Conservation (phyloP, 345 rosid genomes). For the Orychophragmus violaceus region DNA sequence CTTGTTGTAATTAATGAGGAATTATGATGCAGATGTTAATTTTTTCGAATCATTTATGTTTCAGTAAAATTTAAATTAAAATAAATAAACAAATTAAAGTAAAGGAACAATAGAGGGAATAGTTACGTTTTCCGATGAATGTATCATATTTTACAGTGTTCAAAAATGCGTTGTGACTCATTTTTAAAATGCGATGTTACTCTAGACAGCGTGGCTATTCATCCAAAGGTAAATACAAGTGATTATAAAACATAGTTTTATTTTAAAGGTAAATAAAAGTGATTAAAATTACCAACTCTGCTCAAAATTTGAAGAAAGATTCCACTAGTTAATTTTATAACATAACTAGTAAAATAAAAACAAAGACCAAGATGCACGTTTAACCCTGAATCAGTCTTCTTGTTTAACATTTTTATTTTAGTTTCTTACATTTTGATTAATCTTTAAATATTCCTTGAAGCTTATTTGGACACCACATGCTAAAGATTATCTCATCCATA, state of each 20-base stretch:
- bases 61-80: neutral
- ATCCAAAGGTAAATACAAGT: constrained; percentile 5
- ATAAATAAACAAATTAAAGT: neutral
- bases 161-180: neutral
- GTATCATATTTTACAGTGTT: constrained; percentile 3
- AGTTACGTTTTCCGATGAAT: constrained; percentile 16
- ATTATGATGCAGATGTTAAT: neutral
- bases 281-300: neutral
- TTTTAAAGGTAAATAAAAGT: neutral
- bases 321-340: neutral
- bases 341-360: constrained; percentile 1
- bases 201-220: constrained; percentile 15
- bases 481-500: constrained; percentile 2
- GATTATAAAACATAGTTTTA: neutral
- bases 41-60: neutral
- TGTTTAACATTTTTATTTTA: neutral
- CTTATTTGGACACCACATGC: constrained; percentile 20
- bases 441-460: neutral
- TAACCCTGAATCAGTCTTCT: constrained; percentile 1
- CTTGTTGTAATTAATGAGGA: constrained; percentile 5
- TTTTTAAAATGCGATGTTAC: neutral
- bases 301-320: constrained; percentile 25
- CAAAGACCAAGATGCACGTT: constrained; percentile 23
- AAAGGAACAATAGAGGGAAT: neutral
- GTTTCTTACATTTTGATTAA: neutral